phyloP scores from a whole-genome alignment of 148 eudicot genomes.

The Vaccinium corymbosum region DNA sequence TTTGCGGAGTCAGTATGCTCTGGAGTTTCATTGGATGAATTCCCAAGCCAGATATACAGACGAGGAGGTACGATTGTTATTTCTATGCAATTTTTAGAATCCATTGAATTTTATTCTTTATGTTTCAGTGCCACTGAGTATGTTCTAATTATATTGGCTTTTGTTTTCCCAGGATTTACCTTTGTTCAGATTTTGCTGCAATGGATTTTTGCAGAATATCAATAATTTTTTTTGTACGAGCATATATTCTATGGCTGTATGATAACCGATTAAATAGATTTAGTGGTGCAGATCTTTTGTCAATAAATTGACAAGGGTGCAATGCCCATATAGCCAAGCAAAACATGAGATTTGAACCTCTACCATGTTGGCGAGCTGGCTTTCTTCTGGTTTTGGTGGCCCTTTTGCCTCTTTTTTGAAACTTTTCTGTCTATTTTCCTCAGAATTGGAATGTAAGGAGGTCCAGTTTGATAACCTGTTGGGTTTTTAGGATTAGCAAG shows the following conservation, averaged over 20 bases:
- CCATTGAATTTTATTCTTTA: background rate
- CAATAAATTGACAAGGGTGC: background rate
- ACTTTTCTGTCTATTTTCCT: background rate
- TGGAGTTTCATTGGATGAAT: constrained; percentile 35
- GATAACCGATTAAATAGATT: background rate
- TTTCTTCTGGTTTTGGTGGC: background rate
- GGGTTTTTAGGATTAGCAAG: background rate
- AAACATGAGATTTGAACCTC: background rate
- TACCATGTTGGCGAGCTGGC: background rate
- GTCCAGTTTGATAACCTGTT: background rate
- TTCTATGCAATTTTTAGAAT: background rate
- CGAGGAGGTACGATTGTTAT: constrained; percentile 53
- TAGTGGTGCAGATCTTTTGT: background rate
- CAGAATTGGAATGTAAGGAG: background rate
- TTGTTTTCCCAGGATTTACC: background rate
- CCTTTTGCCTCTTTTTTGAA: background rate
- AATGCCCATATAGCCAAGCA: background rate
- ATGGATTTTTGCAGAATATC: background rate
- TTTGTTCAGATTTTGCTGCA: background rate
- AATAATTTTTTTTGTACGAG: background rate
- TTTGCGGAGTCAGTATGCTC: constrained; percentile 67
- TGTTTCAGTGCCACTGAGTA: background rate
- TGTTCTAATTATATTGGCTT: background rate
- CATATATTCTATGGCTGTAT: background rate
- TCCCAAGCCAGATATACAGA: constrained; percentile 23